Evolutionary conservation across 768 basidiomycete species (phyloP), one percentile per base, ranked within the genome.

Genomic region (Fomitopsis serialis): DNA sequence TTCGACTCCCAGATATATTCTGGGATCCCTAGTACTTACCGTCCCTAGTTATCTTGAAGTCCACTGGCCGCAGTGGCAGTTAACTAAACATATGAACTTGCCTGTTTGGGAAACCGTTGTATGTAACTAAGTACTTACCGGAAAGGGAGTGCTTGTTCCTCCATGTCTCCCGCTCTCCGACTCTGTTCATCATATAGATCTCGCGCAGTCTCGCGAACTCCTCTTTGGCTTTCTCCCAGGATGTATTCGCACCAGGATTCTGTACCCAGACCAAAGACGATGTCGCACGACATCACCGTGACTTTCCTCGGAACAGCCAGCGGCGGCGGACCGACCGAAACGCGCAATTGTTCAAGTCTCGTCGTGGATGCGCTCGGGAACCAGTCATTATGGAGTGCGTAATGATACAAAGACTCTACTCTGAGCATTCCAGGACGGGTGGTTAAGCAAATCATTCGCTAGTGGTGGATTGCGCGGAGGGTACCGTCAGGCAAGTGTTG

Each of bases 391-490:
- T 90, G 88, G 87, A 84, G 89, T 89, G 67, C 61, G 79, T 62
- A 29, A 48, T 29, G 23, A 22, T n/a, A 50, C 29, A 29, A 55
- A 25, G n/a, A 21, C 44, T 34, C 32, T 13, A 42, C 40, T 45
- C 21, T 43, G n/a, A 22, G 48, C n/a, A 10, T 21, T n/a, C 22
- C 15, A 12, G 10, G 2, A 8, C 23, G 19, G n/a, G 50, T 13
- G 17, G 47, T 45, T 54, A 29, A 54, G 13, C 25, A n/a, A 6
- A 25, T 25, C n/a, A n/a, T n/a, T n/a, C 19, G 5, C 19, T 42
- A 89, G 88, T 92, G 85, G 77, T 92, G 21, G 89, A 92, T 65
- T 89, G 89, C 68, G 89, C 87, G 13, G 88, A 91, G 68, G 90
- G 90, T 34, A 90, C 89, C 12, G 69, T 79, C 13, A 74, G 85